Base-by-base conservation (phyloP, 371 early-diverging fungal species). In the Syncephalis fuscata region DNA sequence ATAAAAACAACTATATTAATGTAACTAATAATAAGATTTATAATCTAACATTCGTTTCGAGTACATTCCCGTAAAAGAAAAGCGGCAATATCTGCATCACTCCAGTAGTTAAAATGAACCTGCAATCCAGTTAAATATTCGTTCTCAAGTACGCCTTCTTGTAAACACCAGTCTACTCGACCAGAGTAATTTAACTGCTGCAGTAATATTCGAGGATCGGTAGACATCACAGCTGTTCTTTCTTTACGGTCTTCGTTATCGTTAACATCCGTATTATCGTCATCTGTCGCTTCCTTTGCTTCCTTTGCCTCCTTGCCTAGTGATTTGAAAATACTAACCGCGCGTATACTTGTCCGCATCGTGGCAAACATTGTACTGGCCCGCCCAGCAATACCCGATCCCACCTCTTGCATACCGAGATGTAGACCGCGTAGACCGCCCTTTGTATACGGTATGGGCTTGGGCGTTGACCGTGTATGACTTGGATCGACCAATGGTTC, bases 21-120 rank as follows among this genome's bases (percentile, higher is more conserved):
- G n/a, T n/a, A n/a, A n/a, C n/a, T n/a, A n/a, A n/a, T n/a, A n/a
- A n/a, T n/a, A n/a, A n/a, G n/a, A n/a, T n/a, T n/a, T n/a, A n/a
- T n/a, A n/a, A n/a, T n/a, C n/a, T n/a, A n/a, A n/a, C n/a, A 32
- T 32, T 32, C 4, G 11, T 32, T 11, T 32, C 32, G 32, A 32
- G 32, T 32, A 32, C 32, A 48, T 42, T 52, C 52, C 17, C 25
- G 39, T 22, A 77, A 52, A 38, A 80, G 55, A 49, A 78, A 77
- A 8, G 67, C 69, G 5, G 73, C 70, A 1, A 74, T 73, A 62
- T 84, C 84, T 17, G 67, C 53, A 60, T 86, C 84, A 37, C 72
- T 60, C 80, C 88, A 88, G 55, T 88, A 88, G 21, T 70, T 73
- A 66, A 82, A 72, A 60, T 85, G 86, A 4, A 73, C 79, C 39